phyloP scores from a whole-genome alignment of 331 rosid species.

The Dryas integrifolia region DNA sequence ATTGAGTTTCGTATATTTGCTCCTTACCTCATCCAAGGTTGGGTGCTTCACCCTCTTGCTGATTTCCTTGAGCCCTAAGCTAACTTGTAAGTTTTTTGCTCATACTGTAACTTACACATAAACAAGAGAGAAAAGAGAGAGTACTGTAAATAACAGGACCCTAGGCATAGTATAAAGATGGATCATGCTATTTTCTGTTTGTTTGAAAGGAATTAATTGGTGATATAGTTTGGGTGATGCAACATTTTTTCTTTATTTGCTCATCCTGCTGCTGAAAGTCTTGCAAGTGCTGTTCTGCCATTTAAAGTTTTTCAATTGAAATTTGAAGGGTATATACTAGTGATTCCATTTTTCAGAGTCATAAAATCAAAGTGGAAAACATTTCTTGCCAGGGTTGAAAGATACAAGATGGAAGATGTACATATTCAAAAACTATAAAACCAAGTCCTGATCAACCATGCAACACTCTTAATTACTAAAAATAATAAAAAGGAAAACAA shows the following conservation, averaged over 20 bases:
- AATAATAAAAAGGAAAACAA: too few relatives aligned
- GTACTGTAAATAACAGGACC: constrained; percentile 31
- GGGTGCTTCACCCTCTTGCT: constrained; percentile 5
- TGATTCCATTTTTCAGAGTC: too few relatives aligned
- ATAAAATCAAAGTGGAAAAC: too few relatives aligned
- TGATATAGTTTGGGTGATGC: neutral
- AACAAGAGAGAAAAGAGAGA: constrained; percentile 12
- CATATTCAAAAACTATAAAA: too few relatives aligned
- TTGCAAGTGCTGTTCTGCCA: too few relatives aligned
- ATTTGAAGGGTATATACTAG: too few relatives aligned
- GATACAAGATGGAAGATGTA: too few relatives aligned
- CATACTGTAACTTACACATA: constrained; percentile 9
- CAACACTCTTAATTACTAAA: too few relatives aligned
- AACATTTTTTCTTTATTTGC: neutral
- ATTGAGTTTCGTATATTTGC: constrained; percentile 37
- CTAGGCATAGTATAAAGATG: constrained; percentile 6
- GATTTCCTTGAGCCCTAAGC: constrained; percentile 11
- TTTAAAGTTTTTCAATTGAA: too few relatives aligned
- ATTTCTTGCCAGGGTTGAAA: too few relatives aligned
- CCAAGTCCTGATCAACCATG: too few relatives aligned
- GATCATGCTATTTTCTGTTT: constrained; percentile 6
- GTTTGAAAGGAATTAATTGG: neutral
- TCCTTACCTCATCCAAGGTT: constrained; percentile 9
- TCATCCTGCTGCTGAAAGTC: neutral
- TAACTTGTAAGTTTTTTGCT: constrained; percentile 21